These are phyloP conservation scores for Lipomyces spencermartinsiae DNA, from an alignment of 805 yeast species.

Conservation along the genomic window DNA sequence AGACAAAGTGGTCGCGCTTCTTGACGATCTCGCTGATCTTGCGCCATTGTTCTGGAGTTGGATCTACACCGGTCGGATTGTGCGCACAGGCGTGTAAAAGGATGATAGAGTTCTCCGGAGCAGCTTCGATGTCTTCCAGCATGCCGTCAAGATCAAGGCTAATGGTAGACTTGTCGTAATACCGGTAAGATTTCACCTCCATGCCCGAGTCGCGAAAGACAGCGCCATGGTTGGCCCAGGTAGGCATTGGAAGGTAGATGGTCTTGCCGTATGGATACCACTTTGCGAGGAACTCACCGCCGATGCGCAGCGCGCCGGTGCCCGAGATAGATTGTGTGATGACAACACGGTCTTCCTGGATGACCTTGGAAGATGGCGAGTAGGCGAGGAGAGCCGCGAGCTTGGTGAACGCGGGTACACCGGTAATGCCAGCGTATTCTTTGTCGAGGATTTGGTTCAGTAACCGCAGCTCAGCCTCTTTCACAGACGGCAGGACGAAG, in stretches of 20 bases:
- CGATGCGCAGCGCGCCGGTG: conserved; percentile 89
- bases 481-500: conserved; percentile 79
- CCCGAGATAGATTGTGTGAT: conserved; percentile 92
- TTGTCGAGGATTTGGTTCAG: conserved; percentile 63
- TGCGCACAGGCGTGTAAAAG: conserved; percentile 94
- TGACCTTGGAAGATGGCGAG: conserved; percentile 65
- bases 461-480: conserved; percentile 62
- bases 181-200: conserved; percentile 63
- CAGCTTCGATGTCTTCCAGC: conserved; percentile 60
- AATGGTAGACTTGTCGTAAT: conserved; percentile 69
- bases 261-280: conserved; percentile 61
- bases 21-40: conserved; percentile 69
- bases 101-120: conserved; percentile 66
- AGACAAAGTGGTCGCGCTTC: conserved; percentile 68
- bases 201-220: conserved; percentile 79
- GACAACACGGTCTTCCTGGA: conserved; percentile 69
- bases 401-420: conserved; percentile 69
- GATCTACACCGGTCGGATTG: conserved; percentile 96
- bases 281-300: conserved; percentile 74
- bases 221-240: conserved; percentile 93
- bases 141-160: conserved; percentile 70
- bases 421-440: conserved; percentile 87
- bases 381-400: conserved; percentile 75
- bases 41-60: conserved; percentile 80
- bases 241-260: conserved; percentile 80